Evolutionary conservation across 192 early-diverging fungal species (phyloP), one percentile per base, ranked within the genome.

Genomic region (Coemansia sp.): DNA sequence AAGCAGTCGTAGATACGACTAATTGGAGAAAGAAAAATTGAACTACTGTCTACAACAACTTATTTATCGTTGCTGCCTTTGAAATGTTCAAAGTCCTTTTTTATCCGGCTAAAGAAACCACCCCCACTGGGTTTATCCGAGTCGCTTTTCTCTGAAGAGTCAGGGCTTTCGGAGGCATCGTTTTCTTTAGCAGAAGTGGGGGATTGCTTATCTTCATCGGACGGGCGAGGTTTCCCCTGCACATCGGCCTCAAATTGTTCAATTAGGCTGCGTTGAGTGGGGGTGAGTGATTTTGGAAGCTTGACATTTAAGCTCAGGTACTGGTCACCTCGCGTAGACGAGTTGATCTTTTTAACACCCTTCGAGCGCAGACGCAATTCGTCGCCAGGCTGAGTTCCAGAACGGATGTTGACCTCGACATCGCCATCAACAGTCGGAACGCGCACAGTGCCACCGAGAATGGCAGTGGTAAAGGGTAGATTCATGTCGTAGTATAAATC

Each of bases 361-460:
- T 93, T 88, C 18, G 82, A 83, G 62, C 89, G 84, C 71, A 99
- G 74, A 18, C 86, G 70, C 57, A 89, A 90, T 52, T 87, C 82
- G 28, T 96, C 94, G n/a, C 88, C 89, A 0, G 97, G 94, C 69
- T 99, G 97, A 6, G 90, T 87, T 38, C 94, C 95, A 9, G 88
- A 56, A 19, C 88, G 88, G 47, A 99, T 73, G 51, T 86, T 92
- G 30, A 99, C 75, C 57, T 99, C 95, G 1, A 97, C 94, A 64
- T 96, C 92, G 28, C 97, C 95, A 71, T 99, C 95, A 7, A 99
- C 85, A 8, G 97, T 97, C 2, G 93, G 94, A 16, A 99, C 86
- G 6, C 87, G 83, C 6, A 97, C 73, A 1, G 81, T 82, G 50
- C 97, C 97, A 31, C 97, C 97, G 38, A 99, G 75, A 6, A 95